Evolutionary conservation across 2,329 filamentous ascomycete genomes (phyloP).

Genomic region (Fusarium sp.): DNA sequence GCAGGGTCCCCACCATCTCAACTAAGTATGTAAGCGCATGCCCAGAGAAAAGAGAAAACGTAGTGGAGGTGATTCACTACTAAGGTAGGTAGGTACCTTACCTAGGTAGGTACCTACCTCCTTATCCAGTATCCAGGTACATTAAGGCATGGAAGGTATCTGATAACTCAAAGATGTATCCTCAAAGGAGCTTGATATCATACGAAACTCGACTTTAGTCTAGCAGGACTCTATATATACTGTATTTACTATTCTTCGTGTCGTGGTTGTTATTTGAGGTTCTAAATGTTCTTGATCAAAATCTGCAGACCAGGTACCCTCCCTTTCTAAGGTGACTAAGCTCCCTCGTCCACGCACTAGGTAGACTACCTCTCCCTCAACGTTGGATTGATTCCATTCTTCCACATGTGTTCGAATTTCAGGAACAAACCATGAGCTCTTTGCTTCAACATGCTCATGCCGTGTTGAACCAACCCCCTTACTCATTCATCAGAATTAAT

Average conservation of each 20-base stretch:
- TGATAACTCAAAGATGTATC: too few species aligned
- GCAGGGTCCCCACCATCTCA: constrained; percentile 31
- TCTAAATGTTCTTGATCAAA: too few species aligned
- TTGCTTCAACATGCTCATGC: constrained; percentile 1
- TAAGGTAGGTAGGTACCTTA: neutral
- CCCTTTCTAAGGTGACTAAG: neutral
- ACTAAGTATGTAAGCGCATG: too few species aligned
- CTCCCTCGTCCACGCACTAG: neutral
- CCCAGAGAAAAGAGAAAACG: constrained; percentile 5
- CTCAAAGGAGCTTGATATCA: neutral
- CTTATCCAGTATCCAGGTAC: too few species aligned
- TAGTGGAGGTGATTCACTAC: too few species aligned
- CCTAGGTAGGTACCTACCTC: too few species aligned
- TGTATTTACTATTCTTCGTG: neutral
- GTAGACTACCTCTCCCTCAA: constrained; percentile 21
- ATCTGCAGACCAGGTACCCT: neutral
- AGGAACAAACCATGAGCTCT: constrained; percentile 1
- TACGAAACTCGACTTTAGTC: neutral
- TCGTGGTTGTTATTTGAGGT: neutral
- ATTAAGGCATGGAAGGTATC: too few species aligned
- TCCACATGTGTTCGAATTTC: constrained; percentile 3
- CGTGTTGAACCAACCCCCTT: constrained; percentile 32
- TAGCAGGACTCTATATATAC: too few species aligned
- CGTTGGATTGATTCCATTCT: neutral
- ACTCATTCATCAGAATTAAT: constrained; percentile 11